Base-by-base conservation (phyloP, 2,329 filamentous ascomycete species). In the Ilyonectria sp. region DNA sequence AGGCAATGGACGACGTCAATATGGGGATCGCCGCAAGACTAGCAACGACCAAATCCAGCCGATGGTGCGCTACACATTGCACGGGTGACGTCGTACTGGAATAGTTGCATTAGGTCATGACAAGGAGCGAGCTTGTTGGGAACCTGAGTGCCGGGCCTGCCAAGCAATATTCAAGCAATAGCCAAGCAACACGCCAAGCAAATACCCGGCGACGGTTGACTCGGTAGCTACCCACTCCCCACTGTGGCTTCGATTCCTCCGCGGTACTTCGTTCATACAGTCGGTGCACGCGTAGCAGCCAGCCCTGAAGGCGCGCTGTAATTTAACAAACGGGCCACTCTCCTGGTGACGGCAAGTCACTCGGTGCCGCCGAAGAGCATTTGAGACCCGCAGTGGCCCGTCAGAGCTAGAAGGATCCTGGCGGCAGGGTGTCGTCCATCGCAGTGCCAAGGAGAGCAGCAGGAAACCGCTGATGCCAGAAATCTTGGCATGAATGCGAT, bases 401-500 rank as follows among this genome's bases (percentile, higher is more conserved):
- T 7, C 40, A 19, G 40, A 31, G 40, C 23, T 43, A 43, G 5
- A 47, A 52, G 5, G 57, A 52, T 44, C 21, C 43, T 43, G 23
- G 46, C 29, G 49, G 47, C 57, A 60, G 23, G 10, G 9, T 37
- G 23, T 21, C 17, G n/a, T 31, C 13, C 44, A 43, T 17, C 15
- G 15, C 40, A 17, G 8, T 43, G 40, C 40, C 40, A 43, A 43
- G 40, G 40, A 43, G 26, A 29, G 56, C 17, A 35, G 57, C 35
- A 43, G 44, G 57, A 21, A 37, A 46, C 21, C 21, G 29, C 31
- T 29, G 40, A 37, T 46, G 49, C 11, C 21, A 55, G 31, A 60
- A 54, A 60, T 65, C 62, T 65, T 65, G 62, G 62, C 62, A 58
- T 60, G 46, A 55, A 55, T 46, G 35, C 44, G 54, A 55, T 37